These are phyloP conservation scores for Curvularia hawaiiensis DNA, from an alignment of 2,329 filamentous ascomycete genomes.

Conservation along the genomic window DNA sequence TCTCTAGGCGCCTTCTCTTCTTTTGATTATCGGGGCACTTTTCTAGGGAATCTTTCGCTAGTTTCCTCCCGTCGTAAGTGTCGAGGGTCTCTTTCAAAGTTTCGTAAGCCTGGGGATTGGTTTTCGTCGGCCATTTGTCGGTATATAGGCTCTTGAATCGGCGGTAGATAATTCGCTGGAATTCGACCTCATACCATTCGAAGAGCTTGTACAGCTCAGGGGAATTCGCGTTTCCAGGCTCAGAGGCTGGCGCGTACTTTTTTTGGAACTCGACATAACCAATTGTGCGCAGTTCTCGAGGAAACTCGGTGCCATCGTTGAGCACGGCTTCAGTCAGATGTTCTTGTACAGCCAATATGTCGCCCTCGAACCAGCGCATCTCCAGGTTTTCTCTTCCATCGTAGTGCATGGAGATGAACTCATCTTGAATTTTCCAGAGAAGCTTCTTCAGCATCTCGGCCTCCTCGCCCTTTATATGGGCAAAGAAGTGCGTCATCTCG, in stretches of 20 bases:
- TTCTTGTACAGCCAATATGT: constrained; percentile 16
- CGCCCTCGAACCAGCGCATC: constrained; percentile 18
- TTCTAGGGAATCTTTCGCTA: neutral
- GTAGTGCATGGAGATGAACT: constrained; percentile 13
- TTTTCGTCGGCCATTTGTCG: neutral
- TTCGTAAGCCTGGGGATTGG: constrained; percentile 7
- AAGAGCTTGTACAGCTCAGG: constrained; percentile 6
- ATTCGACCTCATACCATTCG: constrained; percentile 7
- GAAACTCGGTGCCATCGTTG: neutral
- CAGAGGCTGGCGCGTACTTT: constrained; percentile 1
- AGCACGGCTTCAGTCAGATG: constrained; percentile 3
- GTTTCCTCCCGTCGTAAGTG: neutral
- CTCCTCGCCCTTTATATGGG: constrained; percentile 5
- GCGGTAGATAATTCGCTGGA: constrained; percentile 12
- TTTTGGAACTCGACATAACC: constrained; percentile 12
- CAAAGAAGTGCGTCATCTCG: constrained; percentile 16
- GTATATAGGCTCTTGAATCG: constrained; percentile 9
- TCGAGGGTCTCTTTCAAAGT: neutral
- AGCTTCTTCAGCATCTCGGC: constrained; percentile 10
- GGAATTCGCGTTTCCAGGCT: neutral
- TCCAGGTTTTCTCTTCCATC: constrained; percentile 9
- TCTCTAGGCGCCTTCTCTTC: neutral
- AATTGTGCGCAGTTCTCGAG: constrained; percentile 11
- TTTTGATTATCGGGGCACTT: neutral
- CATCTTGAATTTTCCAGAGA: constrained; percentile 17